These are phyloP conservation scores for Salix koriyanagi DNA, from an alignment of 345 rosid genomes.

Conservation along the genomic window DNA sequence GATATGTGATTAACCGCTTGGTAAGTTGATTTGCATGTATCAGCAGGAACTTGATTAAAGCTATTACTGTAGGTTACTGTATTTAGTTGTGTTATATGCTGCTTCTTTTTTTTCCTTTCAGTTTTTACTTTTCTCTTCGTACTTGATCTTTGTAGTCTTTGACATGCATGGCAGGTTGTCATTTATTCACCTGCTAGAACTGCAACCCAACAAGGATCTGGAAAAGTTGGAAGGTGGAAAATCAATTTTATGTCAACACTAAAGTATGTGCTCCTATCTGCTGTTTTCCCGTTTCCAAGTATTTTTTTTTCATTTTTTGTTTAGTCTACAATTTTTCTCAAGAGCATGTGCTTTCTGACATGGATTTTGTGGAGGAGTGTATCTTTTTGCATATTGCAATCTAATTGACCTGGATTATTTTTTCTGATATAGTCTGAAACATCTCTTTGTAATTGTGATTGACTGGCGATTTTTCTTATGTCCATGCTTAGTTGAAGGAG, in stretches of 20 bases:
- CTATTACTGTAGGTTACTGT: too few species aligned
- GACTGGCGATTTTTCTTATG: background rate
- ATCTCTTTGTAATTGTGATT: background rate
- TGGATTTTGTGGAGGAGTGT: background rate
- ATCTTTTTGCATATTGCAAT: background rate
- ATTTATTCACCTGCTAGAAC: conserved; percentile 93
- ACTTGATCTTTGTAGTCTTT: background rate
- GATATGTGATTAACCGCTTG: too few species aligned
- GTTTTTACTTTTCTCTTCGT: background rate
- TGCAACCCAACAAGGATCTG: conserved; percentile 94
- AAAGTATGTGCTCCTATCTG: conserved; percentile 43
- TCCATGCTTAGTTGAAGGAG: background rate
- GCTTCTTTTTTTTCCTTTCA: background rate
- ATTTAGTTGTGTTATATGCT: background rate
- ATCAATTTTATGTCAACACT: conserved; percentile 86
- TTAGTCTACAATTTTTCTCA: background rate
- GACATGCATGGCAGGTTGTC: conserved; percentile 52
- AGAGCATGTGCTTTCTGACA: background rate
- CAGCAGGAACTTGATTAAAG: too few species aligned
- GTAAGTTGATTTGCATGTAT: too few species aligned
- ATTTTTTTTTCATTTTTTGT: background rate
- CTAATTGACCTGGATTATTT: background rate
- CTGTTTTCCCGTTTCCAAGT: background rate
- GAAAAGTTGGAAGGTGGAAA: conserved; percentile 90
- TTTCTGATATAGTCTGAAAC: background rate